Base-by-base conservation (phyloP, 495 filamentous ascomycete genomes). In the Mytilinidion resinicola region DNA sequence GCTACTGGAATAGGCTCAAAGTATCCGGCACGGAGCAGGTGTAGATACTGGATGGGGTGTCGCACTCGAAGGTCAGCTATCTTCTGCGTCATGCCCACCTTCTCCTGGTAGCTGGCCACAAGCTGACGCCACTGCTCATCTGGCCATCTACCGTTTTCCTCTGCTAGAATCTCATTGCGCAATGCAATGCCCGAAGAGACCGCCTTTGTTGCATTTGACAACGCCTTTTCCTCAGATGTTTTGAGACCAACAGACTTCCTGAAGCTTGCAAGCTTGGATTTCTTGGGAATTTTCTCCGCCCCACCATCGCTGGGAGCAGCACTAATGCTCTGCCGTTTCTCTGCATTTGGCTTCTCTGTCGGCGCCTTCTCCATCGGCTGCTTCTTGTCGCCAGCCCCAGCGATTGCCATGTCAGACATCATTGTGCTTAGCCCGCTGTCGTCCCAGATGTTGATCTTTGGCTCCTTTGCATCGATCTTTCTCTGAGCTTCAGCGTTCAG, bases 1-100 rank as follows among this genome's bases (percentile, higher is more conserved):
- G 70, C 68, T 20, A 73, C 71, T 6, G 76, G 74, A 46, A 78
- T 78, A 4, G 76, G 74, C 60, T 78, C 76, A 41, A 78, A 77
- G 54, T 77, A 78, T 46, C 76, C 76, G 4, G 76, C 76, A 43
- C 69, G 70, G 12, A 78, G 73, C 30, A 77, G 67, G 50, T 77
- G 75, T 9, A 78, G 69, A 50, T 78, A 78, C 51, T 78, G 75
- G 35, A 70, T 64, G 38, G 76, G 76, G 5, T 49, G 46, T 1
- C 50, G 59, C n/a, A 51, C 55, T 43, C 76, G 74, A 38, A 77
- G 68, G 4, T 74, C 62, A 5, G 70, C 65, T 38, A 78, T 73
- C 47, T 69, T 73, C 37, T 62, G 57, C 49, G 64, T 61, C 65
- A 77, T 75, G 14, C 75, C 74, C 12, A 76, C 61, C 33, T 70